Percentiles rank a stretch among this genome's conserved stretches.
Conservation (phyloP, 805 yeast genomes). For the Starmerella bombi region DNA sequence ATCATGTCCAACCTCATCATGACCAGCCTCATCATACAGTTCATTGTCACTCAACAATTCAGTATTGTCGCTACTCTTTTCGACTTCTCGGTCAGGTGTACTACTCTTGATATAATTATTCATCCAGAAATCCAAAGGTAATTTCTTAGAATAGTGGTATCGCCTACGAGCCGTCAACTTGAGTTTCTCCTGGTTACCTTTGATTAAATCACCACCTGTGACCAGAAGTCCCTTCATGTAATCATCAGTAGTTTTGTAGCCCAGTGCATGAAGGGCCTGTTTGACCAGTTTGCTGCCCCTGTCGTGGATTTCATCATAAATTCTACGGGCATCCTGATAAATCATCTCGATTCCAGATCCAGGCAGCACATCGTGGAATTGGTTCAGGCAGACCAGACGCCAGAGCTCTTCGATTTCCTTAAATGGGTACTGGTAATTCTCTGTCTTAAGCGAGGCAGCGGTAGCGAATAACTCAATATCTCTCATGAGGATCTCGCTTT, state of each 20-base stretch:
- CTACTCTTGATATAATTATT: neutral
- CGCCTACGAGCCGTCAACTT: neutral
- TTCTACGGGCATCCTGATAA: conserved; percentile 77
- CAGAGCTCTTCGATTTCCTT: conserved; percentile 56
- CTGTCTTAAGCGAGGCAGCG: conserved; percentile 42
- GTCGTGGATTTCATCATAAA: conserved; percentile 46
- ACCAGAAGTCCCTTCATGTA: neutral
- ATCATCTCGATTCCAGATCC: conserved; percentile 94
- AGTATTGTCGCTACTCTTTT: neutral
- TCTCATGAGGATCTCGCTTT: conserved; percentile 60
- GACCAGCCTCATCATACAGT: neutral
- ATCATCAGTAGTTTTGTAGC: conserved; percentile 10
- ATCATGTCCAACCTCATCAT: neutral
- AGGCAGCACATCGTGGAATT: conserved; percentile 95
- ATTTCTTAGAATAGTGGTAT: too few relatives aligned
- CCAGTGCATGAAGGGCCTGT: conserved; percentile 38
- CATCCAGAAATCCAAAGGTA: too few relatives aligned
- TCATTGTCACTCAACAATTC: neutral
- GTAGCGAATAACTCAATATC: conserved; percentile 80
- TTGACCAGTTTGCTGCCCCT: conserved; percentile 41
- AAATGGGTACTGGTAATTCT: conserved; percentile 55
- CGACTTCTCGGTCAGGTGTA: too few relatives aligned
- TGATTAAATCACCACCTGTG: neutral
- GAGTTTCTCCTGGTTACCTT: neutral
- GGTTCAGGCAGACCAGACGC: conserved; percentile 83